Evolutionary conservation across 1,139 yeast genomes (phyloP).

Genomic region (Zygoascus sp.): DNA sequence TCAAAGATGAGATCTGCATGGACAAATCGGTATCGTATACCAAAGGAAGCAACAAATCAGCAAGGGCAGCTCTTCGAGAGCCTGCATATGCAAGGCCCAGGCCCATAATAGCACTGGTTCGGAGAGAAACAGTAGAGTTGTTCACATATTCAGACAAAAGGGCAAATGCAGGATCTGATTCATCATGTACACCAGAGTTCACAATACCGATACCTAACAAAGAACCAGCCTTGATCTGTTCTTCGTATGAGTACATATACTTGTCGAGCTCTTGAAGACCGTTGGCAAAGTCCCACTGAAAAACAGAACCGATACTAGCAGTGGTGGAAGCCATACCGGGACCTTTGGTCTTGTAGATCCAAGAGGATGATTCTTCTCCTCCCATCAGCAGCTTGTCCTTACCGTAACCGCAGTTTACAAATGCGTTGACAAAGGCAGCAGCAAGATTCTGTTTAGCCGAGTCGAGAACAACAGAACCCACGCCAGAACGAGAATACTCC

Average conservation of each 20-base stretch:
- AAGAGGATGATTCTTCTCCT: slow-evolving; percentile 67
- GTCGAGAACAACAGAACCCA: slow-evolving; percentile 65
- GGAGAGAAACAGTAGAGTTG: slow-evolving; percentile 49
- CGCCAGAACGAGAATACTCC: slow-evolving; percentile 61
- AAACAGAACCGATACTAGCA: slow-evolving; percentile 85
- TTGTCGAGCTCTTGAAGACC: slow-evolving; percentile 89
- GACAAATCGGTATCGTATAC: slow-evolving; percentile 74
- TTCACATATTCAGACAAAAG: slow-evolving; percentile 73
- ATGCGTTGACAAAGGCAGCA: slow-evolving; percentile 89
- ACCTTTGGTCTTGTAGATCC: slow-evolving; percentile 92
- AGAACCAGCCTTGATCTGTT: slow-evolving; percentile 93
- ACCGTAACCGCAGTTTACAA: slow-evolving; percentile 87
- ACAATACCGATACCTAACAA: slow-evolving; percentile 91
- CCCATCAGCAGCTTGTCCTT: slow-evolving; percentile 64
- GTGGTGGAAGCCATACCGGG: slow-evolving; percentile 92
- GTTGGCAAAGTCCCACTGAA: slow-evolving; percentile 87
- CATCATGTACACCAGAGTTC: slow-evolving; percentile 94
- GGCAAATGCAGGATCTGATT: slow-evolving; percentile 87
- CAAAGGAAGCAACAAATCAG: slow-evolving; percentile 74
- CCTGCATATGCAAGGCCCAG: slow-evolving; percentile 96
- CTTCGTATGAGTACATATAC: slow-evolving; percentile 79
- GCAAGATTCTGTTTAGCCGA: slow-evolving; percentile 96
- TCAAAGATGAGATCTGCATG: slow-evolving; percentile 76
- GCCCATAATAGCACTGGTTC: slow-evolving; percentile 82
- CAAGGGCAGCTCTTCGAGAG: slow-evolving; percentile 78